Percentiles rank a stretch among this genome's conserved stretches.
Conservation (phyloP, 2,329 filamentous ascomycete genomes). For the Teratosphaeria destructans region DNA sequence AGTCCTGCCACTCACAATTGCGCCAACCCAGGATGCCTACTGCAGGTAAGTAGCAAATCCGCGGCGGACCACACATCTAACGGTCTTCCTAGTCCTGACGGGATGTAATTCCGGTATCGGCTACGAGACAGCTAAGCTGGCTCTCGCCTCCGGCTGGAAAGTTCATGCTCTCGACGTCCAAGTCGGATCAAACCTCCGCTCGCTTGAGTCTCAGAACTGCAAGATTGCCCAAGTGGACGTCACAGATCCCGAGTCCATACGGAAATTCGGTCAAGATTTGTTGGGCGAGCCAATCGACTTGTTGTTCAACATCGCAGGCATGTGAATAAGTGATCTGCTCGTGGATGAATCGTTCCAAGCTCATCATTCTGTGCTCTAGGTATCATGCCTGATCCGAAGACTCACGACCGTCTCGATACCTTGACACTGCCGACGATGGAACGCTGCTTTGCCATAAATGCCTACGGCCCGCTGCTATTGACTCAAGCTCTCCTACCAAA, state of each 20-base stretch:
- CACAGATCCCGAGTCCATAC: slow-evolving; percentile 25
- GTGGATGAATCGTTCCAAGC: not conserved
- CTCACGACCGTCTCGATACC: slow-evolving; percentile 20
- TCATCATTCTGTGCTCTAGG: not conserved
- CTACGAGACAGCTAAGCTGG: slow-evolving; percentile 1
- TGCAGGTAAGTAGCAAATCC: not conserved
- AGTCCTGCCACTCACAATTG: not conserved
- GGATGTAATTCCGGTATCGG: slow-evolving; percentile 3
- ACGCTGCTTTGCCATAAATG: slow-evolving; percentile 24
- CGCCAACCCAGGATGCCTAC: not conserved
- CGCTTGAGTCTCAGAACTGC: slow-evolving; percentile 8
- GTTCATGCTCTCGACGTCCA: slow-evolving; percentile 23
- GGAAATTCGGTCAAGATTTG: slow-evolving; percentile 22
- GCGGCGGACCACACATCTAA: not conserved
- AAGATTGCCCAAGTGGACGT: slow-evolving; percentile 23
- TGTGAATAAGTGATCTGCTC: slow-evolving; percentile 5
- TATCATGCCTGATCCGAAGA: slow-evolving; percentile 2
- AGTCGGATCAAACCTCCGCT: slow-evolving; percentile 21
- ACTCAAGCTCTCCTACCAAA: slow-evolving; percentile 36
- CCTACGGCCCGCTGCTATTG: slow-evolving; percentile 30
- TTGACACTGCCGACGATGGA: slow-evolving; percentile 18
- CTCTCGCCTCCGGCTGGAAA: slow-evolving; percentile 18
- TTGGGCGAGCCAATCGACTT: slow-evolving; percentile 25
- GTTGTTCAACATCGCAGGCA: slow-evolving; percentile 30
- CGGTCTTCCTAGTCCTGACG: not conserved